Evolutionary conservation across 257 asterid species (phyloP), one percentile per base, ranked within the genome.

Genomic region (Solanum sitiens): DNA sequence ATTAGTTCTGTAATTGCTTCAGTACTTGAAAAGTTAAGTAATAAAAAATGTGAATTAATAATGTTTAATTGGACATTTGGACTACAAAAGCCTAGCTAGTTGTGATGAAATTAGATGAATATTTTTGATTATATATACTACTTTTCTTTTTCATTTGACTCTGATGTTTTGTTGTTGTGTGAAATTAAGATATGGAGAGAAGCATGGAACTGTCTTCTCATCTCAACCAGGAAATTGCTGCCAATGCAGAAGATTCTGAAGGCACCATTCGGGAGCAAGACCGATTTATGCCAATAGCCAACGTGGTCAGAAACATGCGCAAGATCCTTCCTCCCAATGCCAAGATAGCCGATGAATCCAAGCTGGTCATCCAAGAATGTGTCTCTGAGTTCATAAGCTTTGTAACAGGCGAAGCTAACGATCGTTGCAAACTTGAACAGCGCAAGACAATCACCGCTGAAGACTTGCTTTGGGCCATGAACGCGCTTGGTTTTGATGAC

Each of bases 391-490:
- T 90, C 94, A 97, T 95, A 89, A 95, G 99, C 90, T 97, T 97
- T 92, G 91, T 97, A 88, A 97, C 99, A 2, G 94, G 99, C 16
- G 99, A 97, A 85, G 99, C 99, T 75, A 97, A 97, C 20, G 99
- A 94, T 35, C 94, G 98, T 2, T 97, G 99, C 95, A 98, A 97
- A 87, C 91, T 93, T 7, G 99, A 97, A 95, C 98, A 97, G 91
- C 91, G 99, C 67, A 97, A 97, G 94, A 97, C 99, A 47, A 95
- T 97, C 91, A 97, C 99, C 0, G 98, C 98, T 0, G 98, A 97
- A 91, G 99, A 97, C 80, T 94, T 95, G 47, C 92, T 97, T 13
- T 97, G 99, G 99, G 98, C 99, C 21, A 97, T 97, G 99, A 95
- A 98, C 93, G 94, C 95, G 89, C 96, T 97, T 18, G 99, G 99